Evolutionary conservation across 2,329 filamentous ascomycete genomes (phyloP), one percentile per base, ranked within the genome.

Genomic region (Hypomyces rosellus): DNA sequence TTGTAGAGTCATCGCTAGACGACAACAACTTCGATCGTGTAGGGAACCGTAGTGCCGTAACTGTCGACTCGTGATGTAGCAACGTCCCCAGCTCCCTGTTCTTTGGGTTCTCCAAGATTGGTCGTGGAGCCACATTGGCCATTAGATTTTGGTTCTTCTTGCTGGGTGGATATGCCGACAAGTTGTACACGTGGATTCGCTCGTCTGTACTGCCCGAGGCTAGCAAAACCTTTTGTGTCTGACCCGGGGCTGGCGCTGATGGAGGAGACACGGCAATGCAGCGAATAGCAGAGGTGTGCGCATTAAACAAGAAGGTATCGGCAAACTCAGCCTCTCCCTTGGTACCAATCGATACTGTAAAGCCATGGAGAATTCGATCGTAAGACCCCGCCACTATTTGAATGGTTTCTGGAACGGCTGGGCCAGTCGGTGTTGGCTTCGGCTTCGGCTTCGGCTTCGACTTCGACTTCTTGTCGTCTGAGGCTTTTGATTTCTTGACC

Each of bases 221-320:
- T 45, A 99, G 81, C 58, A 93, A 85, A 45, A 96, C 80, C 65
- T 93, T 96, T 64, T 89, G 86, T n/a, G 74, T 71, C 67, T 86
- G 84, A 56, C 76, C 81, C 12, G 73, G 76, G 50, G 73, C 64
- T 1, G 77, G 74, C 15, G 77, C 78, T 12, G 88, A 88, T 1
- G 87, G 76, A 3, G 87, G 86, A 8, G 92, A 96, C 54, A 96
- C 71, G 20, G 91, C 89, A 34, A 99, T 77, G 65, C 89, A 95
- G 61, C 90, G 86, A 65, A 99, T 89, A 4, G 93, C 86, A 12
- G 91, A 95, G 50, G 83, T 79, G 71, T 99, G 93, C 13, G 93
- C 91, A 64, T 91, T 89, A 79, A 99, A 96, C 51, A 99, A 80
- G 68, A 99, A 99, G 0, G 88, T 92, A 68, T 97, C 92, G 57